Percentiles rank a stretch among this genome's conserved stretches.
Conservation (phyloP, 140 eudicot genomes). For the Flaveria floridana region DNA sequence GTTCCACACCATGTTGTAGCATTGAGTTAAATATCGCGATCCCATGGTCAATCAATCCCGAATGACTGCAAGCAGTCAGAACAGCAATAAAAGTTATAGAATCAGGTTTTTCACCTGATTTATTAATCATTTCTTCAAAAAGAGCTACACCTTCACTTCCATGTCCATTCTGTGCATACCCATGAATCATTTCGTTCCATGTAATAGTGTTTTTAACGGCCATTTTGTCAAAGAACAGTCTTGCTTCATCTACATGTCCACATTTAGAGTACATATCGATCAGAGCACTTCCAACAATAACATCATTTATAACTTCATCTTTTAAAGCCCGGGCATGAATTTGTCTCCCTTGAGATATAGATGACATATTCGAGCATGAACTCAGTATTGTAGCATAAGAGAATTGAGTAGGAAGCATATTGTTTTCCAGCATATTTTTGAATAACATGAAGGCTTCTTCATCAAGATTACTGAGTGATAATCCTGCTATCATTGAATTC, state of each 20-base stretch:
- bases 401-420: slow-evolving; percentile 65
- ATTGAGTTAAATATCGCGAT: slow-evolving; percentile 62
- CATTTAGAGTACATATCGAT: slow-evolving; percentile 80
- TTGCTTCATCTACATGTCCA: slow-evolving; percentile 61
- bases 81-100: slow-evolving; percentile 65
- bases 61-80: slow-evolving; percentile 83
- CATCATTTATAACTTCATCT: slow-evolving; percentile 48
- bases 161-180: slow-evolving; percentile 76
- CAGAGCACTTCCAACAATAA: slow-evolving; percentile 71
- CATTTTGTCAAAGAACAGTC: slow-evolving; percentile 57
- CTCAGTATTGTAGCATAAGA: slow-evolving; percentile 61
- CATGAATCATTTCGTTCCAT: slow-evolving; percentile 93
- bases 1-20: slow-evolving; percentile 48
- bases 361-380: slow-evolving; percentile 60
- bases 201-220: slow-evolving; percentile 49
- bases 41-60: slow-evolving; percentile 69
- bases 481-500: slow-evolving; percentile 78
- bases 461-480: slow-evolving; percentile 54
- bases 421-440: slow-evolving; percentile 50
- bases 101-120: slow-evolving; percentile 55
- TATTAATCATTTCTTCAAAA: slow-evolving; percentile 44
- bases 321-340: slow-evolving; percentile 58
- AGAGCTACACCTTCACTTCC: slow-evolving; percentile 68
- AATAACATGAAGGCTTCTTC: slow-evolving; percentile 59
- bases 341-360: slow-evolving; percentile 69